A percentile compares a stretch with the other conserved stretches of the same genome.
phyloP scores from a whole-genome alignment of 2,329 filamentous ascomycete species.

The Fonsecaea pugnacius region DNA sequence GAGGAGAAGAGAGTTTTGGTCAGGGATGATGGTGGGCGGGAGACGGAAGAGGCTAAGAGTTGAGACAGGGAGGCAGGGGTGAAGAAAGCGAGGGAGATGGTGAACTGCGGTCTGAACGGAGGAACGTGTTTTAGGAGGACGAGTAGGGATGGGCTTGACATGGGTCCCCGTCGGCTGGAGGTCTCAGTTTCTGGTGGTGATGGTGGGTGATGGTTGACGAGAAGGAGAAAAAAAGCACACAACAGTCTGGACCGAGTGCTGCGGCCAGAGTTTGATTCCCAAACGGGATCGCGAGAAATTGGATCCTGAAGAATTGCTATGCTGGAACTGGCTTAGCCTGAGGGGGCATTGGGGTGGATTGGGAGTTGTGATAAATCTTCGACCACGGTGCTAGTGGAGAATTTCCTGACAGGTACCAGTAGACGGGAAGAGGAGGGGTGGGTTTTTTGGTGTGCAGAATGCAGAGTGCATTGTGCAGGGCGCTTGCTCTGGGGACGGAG shows the following conservation, averaged over 20 bases:
- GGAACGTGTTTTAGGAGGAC: slow-evolving; percentile 9
- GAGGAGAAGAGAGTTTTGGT: slow-evolving; percentile 5
- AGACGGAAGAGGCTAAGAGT: slow-evolving; percentile 7
- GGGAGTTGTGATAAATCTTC: background rate
- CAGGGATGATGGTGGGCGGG: slow-evolving; percentile 7
- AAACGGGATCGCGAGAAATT: slow-evolving; percentile 34
- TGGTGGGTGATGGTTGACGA: slow-evolving; percentile 7
- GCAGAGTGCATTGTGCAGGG: background rate
- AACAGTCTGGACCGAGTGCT: slow-evolving; percentile 31
- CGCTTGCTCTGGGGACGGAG: background rate
- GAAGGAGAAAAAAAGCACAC: slow-evolving; percentile 7
- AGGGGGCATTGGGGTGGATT: background rate
- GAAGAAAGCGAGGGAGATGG: background rate
- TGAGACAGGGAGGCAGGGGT: background rate
- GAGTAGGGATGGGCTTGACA: slow-evolving; percentile 16
- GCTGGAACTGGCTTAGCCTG: slow-evolving; percentile 21
- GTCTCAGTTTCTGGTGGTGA: slow-evolving; percentile 26
- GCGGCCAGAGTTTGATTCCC: slow-evolving; percentile 27
- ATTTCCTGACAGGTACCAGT: background rate
- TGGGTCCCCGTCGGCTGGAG: slow-evolving; percentile 22
- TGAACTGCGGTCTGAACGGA: slow-evolving; percentile 1
- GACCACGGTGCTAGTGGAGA: background rate
- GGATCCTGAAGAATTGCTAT: slow-evolving; percentile 30
- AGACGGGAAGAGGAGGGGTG: background rate
- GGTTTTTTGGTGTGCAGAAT: background rate